Base-by-base conservation (phyloP, 1,284 basidiomycete species). In the Amylostereum chailletii region DNA sequence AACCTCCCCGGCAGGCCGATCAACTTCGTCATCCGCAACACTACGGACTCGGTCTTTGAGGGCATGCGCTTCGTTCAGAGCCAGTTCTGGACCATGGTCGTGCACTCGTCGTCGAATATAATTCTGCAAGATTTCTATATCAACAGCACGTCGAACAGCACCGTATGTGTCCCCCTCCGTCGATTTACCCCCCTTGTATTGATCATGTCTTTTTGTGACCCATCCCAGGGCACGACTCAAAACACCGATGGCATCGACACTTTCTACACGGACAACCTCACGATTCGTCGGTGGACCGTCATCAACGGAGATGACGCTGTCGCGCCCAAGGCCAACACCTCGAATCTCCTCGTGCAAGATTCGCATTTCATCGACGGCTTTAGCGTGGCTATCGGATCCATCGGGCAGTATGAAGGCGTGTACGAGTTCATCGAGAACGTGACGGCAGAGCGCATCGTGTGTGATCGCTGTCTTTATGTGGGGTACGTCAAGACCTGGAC, bases 1-100 rank as follows among this genome's bases (percentile, higher is more conserved):
- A 67, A 66, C 53, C 55, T 62, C 30, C 56, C 65, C 1, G 65
- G 66, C 11, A 58, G 65, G 6, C 65, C 64, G n/a, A 63, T 64
- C 45, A 47, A 11, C 19, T 34, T 3, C 48, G 34, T 19, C 39
- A 49, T 38, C 47, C 33, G 11, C 30, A 30, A 41, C 26, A 5
- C 3, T 32, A 51, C n/a, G 43, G 31, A 31, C 42, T 43, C 37
- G 34, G 27, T 5, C 45, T 29, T n/a, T 29, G 7, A 7, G 7
- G 36, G 36, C 8, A 37, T 37, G 36, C 36, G 36, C n/a, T 37
- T 37, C n/a, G 36, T 37, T 37, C 36, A 37, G 36, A 37, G 36
- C 36, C 8, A 7, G 7, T 37, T 37, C 36, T 37, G 36, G 36
- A 37, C 36, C n/a, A 7, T 37, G 8, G n/a, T n/a, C 8, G n/a